Evolutionary conservation across 257 asterid genomes (phyloP).

Genomic region (Vinca minor): DNA sequence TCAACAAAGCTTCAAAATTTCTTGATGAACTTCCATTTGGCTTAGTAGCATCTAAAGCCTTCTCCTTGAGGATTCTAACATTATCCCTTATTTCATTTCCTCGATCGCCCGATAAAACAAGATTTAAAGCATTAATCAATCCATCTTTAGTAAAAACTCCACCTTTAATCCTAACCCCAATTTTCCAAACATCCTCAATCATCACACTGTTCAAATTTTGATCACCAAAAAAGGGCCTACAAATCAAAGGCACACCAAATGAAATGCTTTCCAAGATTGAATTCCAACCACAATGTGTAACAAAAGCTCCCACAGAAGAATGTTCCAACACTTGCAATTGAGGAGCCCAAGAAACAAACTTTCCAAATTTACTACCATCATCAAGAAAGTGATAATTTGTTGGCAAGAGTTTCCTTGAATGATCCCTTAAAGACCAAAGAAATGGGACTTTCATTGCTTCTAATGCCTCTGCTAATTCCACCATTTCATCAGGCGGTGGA

Average conservation of each 20-base stretch:
- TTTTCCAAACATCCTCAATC: slow-evolving; percentile 7
- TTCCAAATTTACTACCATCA: not conserved
- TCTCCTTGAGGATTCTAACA: not conserved
- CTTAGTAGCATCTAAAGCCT: not conserved
- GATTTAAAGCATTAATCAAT: not conserved
- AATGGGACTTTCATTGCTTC: slow-evolving; percentile 37
- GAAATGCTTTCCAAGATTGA: slow-evolving; percentile 15
- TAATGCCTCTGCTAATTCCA: slow-evolving; percentile 49
- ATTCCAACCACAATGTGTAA: slow-evolving; percentile 20
- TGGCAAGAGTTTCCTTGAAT: not conserved
- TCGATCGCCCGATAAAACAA: not conserved
- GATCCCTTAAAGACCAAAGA: slow-evolving; percentile 49
- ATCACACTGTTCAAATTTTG: slow-evolving; percentile 11
- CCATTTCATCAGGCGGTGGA: slow-evolving; percentile 44
- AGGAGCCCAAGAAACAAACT: slow-evolving; percentile 16
- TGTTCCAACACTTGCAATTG: slow-evolving; percentile 13
- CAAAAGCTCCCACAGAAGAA: slow-evolving; percentile 9
- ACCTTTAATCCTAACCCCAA: slow-evolving; percentile 13
- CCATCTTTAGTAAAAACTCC: slow-evolving; percentile 10
- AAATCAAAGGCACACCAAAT: slow-evolving; percentile 19
- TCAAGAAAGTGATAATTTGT: not conserved
- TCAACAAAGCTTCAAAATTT: slow-evolving; percentile 5
- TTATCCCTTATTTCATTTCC: slow-evolving; percentile 8
- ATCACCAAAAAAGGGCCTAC: slow-evolving; percentile 22
- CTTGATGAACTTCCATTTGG: slow-evolving; percentile 11